A percentile compares a stretch with the other conserved stretches of the same genome.
These are phyloP conservation scores for Alternaria novae-zelandiae DNA, from an alignment of 2,329 filamentous ascomycete genomes.

Conservation along the genomic window DNA sequence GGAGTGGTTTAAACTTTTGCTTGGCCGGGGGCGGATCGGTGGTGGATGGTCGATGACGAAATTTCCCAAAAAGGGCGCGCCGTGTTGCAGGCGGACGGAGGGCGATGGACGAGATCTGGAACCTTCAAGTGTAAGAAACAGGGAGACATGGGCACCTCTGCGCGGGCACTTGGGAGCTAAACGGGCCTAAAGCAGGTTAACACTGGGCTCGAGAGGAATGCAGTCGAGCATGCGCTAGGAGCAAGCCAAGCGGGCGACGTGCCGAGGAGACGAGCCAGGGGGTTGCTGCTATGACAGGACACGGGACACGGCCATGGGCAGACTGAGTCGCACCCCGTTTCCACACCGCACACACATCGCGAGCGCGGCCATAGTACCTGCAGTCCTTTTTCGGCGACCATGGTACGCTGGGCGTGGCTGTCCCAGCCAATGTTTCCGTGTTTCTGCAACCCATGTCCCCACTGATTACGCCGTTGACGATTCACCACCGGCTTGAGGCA, in stretches of 20 bases:
- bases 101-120: conserved; percentile 30
- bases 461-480: conserved; percentile 16
- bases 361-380: neutral
- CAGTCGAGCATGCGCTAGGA: conserved; percentile 20
- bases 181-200: conserved; percentile 38
- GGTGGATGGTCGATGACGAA: conserved; percentile 29
- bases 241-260: conserved; percentile 19
- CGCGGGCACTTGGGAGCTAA: conserved; percentile 32
- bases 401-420: neutral
- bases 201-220: conserved; percentile 32
- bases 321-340: neutral
- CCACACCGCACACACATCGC: neutral
- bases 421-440: neutral
- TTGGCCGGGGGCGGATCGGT: conserved; percentile 20
- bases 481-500: conserved; percentile 11
- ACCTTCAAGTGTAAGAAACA: conserved; percentile 31
- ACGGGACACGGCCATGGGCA: neutral
- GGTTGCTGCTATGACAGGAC: neutral
- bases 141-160: conserved; percentile 30
- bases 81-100: conserved; percentile 22
- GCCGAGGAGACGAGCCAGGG: conserved; percentile 18
- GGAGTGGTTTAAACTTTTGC: conserved; percentile 13
- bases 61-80: conserved; percentile 27
- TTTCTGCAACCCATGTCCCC: neutral
- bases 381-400: neutral